phyloP scores from a whole-genome alignment of 441 rosid species.

The Syzygium malaccense region DNA sequence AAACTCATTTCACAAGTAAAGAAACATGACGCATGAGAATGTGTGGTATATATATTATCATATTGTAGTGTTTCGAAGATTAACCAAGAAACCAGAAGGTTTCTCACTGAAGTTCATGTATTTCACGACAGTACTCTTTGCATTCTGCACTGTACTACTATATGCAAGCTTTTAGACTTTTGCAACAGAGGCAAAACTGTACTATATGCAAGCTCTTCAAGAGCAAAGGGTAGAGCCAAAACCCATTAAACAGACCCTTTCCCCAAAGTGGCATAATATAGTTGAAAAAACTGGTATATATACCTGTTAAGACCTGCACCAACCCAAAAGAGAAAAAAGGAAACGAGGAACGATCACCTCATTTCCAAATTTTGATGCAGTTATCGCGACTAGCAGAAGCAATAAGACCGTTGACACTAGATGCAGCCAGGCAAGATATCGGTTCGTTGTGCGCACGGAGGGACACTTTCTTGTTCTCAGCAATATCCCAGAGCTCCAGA shows the following conservation, averaged over 20 bases:
- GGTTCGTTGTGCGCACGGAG: slow-evolving; percentile 65
- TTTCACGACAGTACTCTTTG: not conserved
- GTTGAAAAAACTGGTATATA: not conserved
- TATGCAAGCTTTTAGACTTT: not conserved
- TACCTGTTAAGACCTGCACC: not conserved
- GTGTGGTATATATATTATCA: not conserved
- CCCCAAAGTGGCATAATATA: not conserved
- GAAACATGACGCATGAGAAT: not conserved
- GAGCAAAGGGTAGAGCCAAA: not conserved
- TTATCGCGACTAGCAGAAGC: slow-evolving; percentile 91
- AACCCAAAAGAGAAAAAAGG: not conserved
- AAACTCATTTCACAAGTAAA: not conserved
- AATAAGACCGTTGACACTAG: slow-evolving; percentile 56
- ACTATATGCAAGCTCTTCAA: not conserved
- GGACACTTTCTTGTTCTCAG: slow-evolving; percentile 65
- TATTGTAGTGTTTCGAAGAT: not conserved
- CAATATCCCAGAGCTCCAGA: slow-evolving; percentile 88
- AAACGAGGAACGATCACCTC: not conserved
- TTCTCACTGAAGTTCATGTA: not conserved
- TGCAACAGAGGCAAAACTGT: not conserved
- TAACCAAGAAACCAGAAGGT: not conserved
- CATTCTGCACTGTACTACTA: not conserved
- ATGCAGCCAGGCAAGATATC: slow-evolving; percentile 69
- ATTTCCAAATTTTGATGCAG: slow-evolving; percentile 85
- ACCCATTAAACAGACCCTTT: not conserved